phyloP scores from a whole-genome alignment of 2,329 filamentous ascomycete genomes.

The Neodidymelliopsis sp. region DNA sequence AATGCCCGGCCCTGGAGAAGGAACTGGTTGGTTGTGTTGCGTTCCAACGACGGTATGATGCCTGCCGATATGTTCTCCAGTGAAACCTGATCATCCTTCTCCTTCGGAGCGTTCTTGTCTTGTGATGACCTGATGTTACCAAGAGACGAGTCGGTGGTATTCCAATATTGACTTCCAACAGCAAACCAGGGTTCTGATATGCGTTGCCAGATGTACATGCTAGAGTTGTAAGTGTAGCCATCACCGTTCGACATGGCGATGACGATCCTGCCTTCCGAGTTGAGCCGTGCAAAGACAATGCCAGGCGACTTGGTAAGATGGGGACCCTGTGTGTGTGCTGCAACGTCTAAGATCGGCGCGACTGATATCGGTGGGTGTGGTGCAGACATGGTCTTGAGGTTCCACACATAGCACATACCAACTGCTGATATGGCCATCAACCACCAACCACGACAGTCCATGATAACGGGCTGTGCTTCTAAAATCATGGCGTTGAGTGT shows the following conservation, averaged over 20 bases:
- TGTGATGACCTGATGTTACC: conserved; percentile 75
- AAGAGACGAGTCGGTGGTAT: conserved; percentile 90
- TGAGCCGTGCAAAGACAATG: conserved; percentile 89
- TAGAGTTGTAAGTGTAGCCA: conserved; percentile 85
- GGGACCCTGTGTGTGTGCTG: conserved; percentile 77
- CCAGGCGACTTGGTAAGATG: conserved; percentile 83
- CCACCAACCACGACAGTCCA: conserved; percentile 90
- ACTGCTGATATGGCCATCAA: conserved; percentile 87
- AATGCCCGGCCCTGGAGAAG: conserved; percentile 91
- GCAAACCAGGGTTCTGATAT: conserved; percentile 99
- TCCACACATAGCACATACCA: conserved; percentile 93
- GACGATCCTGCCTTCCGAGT: conserved; percentile 83
- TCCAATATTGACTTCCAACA: conserved; percentile 98
- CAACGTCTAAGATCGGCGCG: conserved; percentile 86
- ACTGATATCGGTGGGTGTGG: conserved; percentile 91
- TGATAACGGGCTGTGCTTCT: conserved; percentile 91
- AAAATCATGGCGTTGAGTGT: conserved; percentile 84
- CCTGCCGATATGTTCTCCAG: conserved; percentile 79
- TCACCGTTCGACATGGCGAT: conserved; percentile 95
- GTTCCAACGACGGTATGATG: conserved; percentile 90
- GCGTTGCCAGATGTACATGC: conserved; percentile 91
- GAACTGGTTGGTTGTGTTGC: conserved; percentile 93
- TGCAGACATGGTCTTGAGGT: conserved; percentile 80
- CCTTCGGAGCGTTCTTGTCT: conserved; percentile 36
- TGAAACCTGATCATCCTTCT: conserved; percentile 57